Base-by-base conservation (phyloP, 176 grass and related monocot genomes). In the Paspalum notatum region DNA sequence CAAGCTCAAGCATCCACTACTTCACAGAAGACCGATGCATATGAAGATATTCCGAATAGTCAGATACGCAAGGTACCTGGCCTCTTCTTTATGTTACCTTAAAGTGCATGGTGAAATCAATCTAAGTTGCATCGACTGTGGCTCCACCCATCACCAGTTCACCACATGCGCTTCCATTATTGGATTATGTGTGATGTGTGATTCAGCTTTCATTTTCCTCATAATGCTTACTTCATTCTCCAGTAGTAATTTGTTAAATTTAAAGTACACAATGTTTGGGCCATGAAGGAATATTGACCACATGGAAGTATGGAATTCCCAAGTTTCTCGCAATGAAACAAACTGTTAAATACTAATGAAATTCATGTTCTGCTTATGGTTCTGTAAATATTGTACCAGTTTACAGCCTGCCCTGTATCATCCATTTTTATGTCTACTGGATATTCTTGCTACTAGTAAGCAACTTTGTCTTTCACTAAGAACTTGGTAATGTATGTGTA, bases 31-130 rank as follows among this genome's bases (percentile, higher is more conserved):
- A 46, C 32, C 6, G 75, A 88, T 62, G 69, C 82, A 68, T 88
- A 89, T 79, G 86, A 93, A 93, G 96, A 98, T 93, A 71, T 95
- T 53, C 72, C 86, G 40, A 98, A 98, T 65, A 91, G 78, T 83
- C 88, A 95, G 83, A 98, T 98, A 74, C 92, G 96, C 70, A 98
- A 95, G 96, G 92, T 98, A 95, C 14, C 15, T 7, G 84, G 32
- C 83, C 7, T 43, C 18, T 46, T 25, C 54, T 77, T 79, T 45
- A 44, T 72, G 66, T 63, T 71, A 66, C 48, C 52, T 48, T 27
- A 6, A 2, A 37, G 53, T 27, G 22, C 56, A 32, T 49, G 47
- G 53, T 62, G 50, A 66, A 26, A 15, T 72, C 8, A 32, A 59
- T 27, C 44, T 46, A 74, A 53, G 61, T 42, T 74, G 46, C 27